Evolutionary conservation across 208 protist species (phyloP).

Genomic region (Leishmania lainsoni): DNA sequence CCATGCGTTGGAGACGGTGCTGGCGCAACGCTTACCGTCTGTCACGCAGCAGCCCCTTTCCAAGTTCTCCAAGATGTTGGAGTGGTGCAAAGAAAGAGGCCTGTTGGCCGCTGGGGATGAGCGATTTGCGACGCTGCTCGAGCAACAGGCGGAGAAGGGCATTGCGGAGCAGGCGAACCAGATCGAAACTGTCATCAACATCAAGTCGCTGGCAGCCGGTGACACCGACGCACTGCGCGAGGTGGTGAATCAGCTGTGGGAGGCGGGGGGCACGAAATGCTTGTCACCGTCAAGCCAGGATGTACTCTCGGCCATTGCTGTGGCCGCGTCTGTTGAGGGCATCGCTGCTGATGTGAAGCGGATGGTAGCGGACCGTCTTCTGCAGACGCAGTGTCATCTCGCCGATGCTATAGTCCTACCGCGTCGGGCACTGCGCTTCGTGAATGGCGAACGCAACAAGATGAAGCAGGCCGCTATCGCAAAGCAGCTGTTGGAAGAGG

Average conservation of each 20-base stretch:
- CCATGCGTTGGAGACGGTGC: constrained; percentile 33
- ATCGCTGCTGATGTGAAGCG: constrained; percentile 45
- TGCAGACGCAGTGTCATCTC: constrained; percentile 52
- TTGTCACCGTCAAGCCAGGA: constrained; percentile 73
- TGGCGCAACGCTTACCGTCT: constrained; percentile 26
- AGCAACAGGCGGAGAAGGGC: constrained; percentile 40
- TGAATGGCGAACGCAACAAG: constrained; percentile 59
- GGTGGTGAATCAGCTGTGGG: constrained; percentile 63
- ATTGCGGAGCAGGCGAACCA: constrained; percentile 56
- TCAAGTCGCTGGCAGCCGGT: constrained; percentile 61
- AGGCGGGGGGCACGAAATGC: constrained; percentile 31
- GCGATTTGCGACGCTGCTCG: constrained; percentile 35
- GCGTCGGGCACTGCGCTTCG: constrained; percentile 73
- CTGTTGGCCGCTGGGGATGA: constrained; percentile 39
- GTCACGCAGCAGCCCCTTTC: constrained; percentile 55
- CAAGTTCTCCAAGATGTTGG: constrained; percentile 55
- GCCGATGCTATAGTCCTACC: constrained; percentile 46
- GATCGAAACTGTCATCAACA: constrained; percentile 73
- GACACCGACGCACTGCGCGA: constrained; percentile 45
- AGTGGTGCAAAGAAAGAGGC: constrained; percentile 51
- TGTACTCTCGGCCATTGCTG: constrained; percentile 78
- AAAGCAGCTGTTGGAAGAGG: constrained; percentile 35
- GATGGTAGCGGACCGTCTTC: constrained; percentile 51
- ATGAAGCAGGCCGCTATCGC: constrained; percentile 54
- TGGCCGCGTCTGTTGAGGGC: constrained; percentile 35